Evolutionary conservation across 805 yeast genomes (phyloP).

Genomic region (Saturnispora sanitii): DNA sequence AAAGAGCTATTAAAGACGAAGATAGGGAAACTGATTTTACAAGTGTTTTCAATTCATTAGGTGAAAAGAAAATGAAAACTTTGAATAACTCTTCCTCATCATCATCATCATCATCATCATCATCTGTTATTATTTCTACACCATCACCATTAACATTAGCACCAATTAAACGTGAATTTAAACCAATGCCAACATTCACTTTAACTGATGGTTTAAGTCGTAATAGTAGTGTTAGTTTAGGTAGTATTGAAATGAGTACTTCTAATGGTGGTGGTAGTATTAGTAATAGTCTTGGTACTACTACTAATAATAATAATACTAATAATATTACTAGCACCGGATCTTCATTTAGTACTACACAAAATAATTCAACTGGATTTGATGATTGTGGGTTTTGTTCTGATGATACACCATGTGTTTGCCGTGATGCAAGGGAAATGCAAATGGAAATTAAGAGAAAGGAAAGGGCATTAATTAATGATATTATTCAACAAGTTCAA

Average conservation of each 20-base stretch:
- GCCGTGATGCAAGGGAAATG: slow-evolving; percentile 55
- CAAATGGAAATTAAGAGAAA: slow-evolving; percentile 12
- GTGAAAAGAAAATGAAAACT: too few relatives aligned
- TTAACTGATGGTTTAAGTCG: too few relatives aligned
- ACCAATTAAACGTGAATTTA: not conserved
- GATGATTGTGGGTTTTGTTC: slow-evolving; percentile 93
- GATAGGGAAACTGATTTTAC: slow-evolving; percentile 48
- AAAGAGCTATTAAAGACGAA: not conserved
- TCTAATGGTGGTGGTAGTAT: slow-evolving; percentile 15
- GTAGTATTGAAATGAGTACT: too few relatives aligned
- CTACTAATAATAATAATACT: too few relatives aligned
- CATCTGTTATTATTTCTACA: too few relatives aligned
- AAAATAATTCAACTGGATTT: too few relatives aligned
- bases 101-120: too few relatives aligned
- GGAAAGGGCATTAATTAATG: slow-evolving; percentile 11
- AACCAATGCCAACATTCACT: not conserved
- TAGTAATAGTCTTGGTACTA: too few relatives aligned
- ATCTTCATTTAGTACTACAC: too few relatives aligned
- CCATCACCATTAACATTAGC: not conserved
- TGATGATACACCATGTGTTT: slow-evolving; percentile 85
- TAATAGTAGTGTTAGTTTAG: too few relatives aligned
- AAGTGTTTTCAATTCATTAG: slow-evolving; percentile 23
- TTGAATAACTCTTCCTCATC: too few relatives aligned
- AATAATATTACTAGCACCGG: too few relatives aligned
- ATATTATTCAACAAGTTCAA: slow-evolving; percentile 8